Base-by-base conservation (phyloP, 2,329 filamentous ascomycete genomes). In the Botrytis galanthina region DNA sequence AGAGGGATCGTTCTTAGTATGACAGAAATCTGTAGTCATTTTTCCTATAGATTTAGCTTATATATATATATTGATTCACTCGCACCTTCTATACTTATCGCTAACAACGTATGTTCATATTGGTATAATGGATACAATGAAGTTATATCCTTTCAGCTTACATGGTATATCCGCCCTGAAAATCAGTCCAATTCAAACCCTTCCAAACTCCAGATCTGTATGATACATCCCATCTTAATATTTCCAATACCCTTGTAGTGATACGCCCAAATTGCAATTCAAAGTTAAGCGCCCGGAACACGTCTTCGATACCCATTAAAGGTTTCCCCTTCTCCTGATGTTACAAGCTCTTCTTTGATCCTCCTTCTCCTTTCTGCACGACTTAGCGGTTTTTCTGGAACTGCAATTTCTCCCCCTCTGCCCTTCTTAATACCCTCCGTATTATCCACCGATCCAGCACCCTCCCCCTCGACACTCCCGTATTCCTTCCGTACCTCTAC, bases 311-410 rank as follows among this genome's bases (percentile, higher is more conserved):
- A 89, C 74, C 86, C 37, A 84, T 82, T 76, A 57, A 77, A 76
- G 10, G 61, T 22, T 83, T 86, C 79, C 82, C 81, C 78, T 84
- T 85, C 80, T 81, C 82, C 74, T 29, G 76, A 77, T 26, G 76
- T 75, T 51, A 80, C 57, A 29, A 90, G 85, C 77, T 90, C 88
- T 75, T 88, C 85, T 79, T 88, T 89, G 78, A 90, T 91, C 76
- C 85, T 83, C 79, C 83, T 83, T 77, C 89, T 84, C 77, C 89
- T 85, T 81, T 78, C 78, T 32, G 79, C 79, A 71, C 74, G 70
- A 75, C 78, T 80, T 39, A 51, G 14, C 10, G 74, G 75, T 42
- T 78, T 77, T 64, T 75, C 74, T 59, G 64, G 46, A 39, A 68
- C 35, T 71, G n/a, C 12, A 26, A 66, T 75, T 64, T 1, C 37